Evolutionary conservation across 108 stramenopile genomes (phyloP), one percentile per base, ranked within the genome.

Genomic region (Fragilaria crotonensis): DNA sequence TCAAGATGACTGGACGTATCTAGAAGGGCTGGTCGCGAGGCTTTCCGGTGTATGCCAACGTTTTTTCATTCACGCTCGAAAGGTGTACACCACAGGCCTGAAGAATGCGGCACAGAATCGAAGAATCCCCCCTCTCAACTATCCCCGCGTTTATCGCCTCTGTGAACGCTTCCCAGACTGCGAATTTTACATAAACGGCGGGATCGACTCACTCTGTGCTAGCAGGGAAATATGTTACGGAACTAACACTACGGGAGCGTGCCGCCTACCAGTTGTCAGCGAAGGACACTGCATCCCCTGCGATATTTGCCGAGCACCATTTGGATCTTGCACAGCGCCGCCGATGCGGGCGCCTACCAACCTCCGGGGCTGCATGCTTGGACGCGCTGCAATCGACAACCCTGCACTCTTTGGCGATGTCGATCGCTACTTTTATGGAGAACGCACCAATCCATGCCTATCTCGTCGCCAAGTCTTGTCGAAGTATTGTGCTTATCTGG

Each of bases 401-500:
- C 81, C 84, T 7, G 68, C 78, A 7, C 70, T 74, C 19, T 76
- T 89, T 45, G 63, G 64, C 29, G 84, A 85, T 45, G 75, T 78
- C 3, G 87, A 89, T 75, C 74, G 84, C 30, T 85, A 75, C 60
- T 85, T 80, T 60, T 89, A 80, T 47, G 87, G 84, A 11, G 64
- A 76, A 29, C 22, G 52, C 7, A 36, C 36, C 30, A 89, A 89
- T 71, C 87, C 87, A 22, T 81, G 77, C 46, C 54, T 52, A n/a
- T 85, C 72, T 64, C 83, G 87, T 30, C 66, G 81, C 1, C 62
- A 83, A 41, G 73, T 85, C 0, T 54, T 89, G 58, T 63, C 77
- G 28, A 64, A 69, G 27, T 89, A 85, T 65, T 65, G 69, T 53
- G 19, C 29, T n/a, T 89, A 82, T 52, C 49, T 89, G 48, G 79